These are phyloP conservation scores for Pichia rugopelliculosa DNA, from an alignment of 805 yeast species.

Conservation along the genomic window DNA sequence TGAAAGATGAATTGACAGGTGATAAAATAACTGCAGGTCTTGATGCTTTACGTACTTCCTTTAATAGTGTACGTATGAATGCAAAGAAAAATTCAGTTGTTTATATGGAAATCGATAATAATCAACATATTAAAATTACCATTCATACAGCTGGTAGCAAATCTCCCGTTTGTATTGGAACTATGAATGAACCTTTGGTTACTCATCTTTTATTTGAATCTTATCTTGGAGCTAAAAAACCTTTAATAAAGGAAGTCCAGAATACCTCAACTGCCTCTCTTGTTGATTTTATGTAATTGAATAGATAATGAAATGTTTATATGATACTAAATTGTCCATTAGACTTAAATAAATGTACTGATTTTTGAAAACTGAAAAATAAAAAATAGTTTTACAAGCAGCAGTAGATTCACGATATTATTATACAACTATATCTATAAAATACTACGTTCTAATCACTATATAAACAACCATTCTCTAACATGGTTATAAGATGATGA, in stretches of 20 bases:
- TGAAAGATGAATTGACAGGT: slow-evolving; percentile 32
- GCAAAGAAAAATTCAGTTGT: slow-evolving; percentile 71
- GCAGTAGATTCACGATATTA: too few relatives aligned
- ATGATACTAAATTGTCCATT: too few relatives aligned
- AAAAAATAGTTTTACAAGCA: too few relatives aligned
- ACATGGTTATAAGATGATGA: too few relatives aligned
- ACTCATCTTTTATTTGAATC: slow-evolving; percentile 64
- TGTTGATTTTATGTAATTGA: background rate
- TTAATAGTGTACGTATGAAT: slow-evolving; percentile 50
- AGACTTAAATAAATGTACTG: too few relatives aligned
- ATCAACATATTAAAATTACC: slow-evolving; percentile 39
- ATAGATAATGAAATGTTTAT: too few relatives aligned
- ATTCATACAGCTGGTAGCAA: slow-evolving; percentile 9
- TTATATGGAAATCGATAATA: slow-evolving; percentile 43
- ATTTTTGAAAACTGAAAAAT: too few relatives aligned
- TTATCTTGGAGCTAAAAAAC: slow-evolving; percentile 64
- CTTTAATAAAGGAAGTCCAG: slow-evolving; percentile 41
- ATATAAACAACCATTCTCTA: too few relatives aligned
- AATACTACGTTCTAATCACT: too few relatives aligned
- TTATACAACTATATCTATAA: too few relatives aligned
- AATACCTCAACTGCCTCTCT: slow-evolving; percentile 17
- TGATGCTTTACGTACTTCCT: slow-evolving; percentile 54
- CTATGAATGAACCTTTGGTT: slow-evolving; percentile 52
- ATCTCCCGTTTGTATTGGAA: slow-evolving; percentile 43
- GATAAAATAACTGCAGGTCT: slow-evolving; percentile 39